Conservation (phyloP, 208 protist species). For the Wallacemonas sp. region DNA sequence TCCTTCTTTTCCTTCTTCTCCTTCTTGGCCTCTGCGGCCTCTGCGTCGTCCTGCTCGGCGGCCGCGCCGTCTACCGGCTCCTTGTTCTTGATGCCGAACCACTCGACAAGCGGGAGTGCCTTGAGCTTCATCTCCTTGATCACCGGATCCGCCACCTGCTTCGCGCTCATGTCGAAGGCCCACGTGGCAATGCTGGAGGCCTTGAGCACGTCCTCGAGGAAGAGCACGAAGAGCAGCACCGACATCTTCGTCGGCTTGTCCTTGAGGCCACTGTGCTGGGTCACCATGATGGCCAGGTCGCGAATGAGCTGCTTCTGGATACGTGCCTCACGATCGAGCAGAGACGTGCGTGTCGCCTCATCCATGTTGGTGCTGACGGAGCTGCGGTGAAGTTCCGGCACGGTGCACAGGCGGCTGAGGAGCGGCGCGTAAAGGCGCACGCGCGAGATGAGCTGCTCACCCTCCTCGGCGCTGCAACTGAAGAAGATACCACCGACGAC, state of each 20-base stretch:
- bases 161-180: conserved; percentile 24
- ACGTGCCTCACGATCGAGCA: conserved; percentile 56
- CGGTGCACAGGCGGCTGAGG: conserved; percentile 57
- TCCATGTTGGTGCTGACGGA: conserved; percentile 24
- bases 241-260: conserved; percentile 53
- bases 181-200: conserved; percentile 55
- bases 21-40: too few species aligned
- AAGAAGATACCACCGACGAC: conserved; percentile 47
- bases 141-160: conserved; percentile 25
- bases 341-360: conserved; percentile 57
- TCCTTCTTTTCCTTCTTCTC: conserved; percentile 3
- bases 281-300: conserved; percentile 30
- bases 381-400: conserved; percentile 43
- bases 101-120: conserved; percentile 44
- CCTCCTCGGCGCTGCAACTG: conserved; percentile 29
- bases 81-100: conserved; percentile 47
- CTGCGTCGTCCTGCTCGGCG: not conserved
- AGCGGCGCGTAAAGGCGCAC: conserved; percentile 52
- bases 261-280: conserved; percentile 27
- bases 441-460: conserved; percentile 40
- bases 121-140: conserved; percentile 44
- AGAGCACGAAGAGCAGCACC: conserved; percentile 75
- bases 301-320: conserved; percentile 60
- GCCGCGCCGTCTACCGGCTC: conserved; percentile 1
- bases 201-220: conserved; percentile 65